Conservation (phyloP, 768 basidiomycete genomes). For the Suillus subalutaceus region DNA sequence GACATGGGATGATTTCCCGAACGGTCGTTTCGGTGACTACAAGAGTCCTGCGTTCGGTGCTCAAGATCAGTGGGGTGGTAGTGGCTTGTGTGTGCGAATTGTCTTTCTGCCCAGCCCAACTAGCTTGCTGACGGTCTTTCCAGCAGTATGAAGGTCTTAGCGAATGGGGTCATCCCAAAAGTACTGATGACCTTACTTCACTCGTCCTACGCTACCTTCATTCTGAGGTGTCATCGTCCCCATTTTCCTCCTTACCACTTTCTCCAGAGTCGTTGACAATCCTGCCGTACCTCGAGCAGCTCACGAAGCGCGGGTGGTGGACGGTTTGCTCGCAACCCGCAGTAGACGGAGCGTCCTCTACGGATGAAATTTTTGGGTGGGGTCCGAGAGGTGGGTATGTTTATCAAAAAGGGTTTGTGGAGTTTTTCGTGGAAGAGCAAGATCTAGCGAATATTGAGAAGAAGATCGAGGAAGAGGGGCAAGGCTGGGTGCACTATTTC, state of each 20-base stretch:
- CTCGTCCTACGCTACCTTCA: slow-evolving; percentile 84
- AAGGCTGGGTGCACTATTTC: slow-evolving; percentile 81
- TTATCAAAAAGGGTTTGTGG: slow-evolving; percentile 97
- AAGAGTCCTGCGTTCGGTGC: slow-evolving; percentile 95
- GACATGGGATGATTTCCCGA: slow-evolving; percentile 96
- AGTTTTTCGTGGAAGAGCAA: slow-evolving; percentile 80
- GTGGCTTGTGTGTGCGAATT: slow-evolving; percentile 54
- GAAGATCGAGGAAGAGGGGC: slow-evolving; percentile 53
- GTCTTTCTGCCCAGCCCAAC: not conserved
- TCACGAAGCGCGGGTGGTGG: slow-evolving; percentile 88
- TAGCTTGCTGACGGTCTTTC: not conserved
- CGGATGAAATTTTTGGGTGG: slow-evolving; percentile 86
- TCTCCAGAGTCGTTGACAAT: slow-evolving; percentile 83
- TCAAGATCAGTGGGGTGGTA: slow-evolving; percentile 77
- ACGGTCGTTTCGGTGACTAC: slow-evolving; percentile 97
- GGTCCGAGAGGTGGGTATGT: slow-evolving; percentile 93
- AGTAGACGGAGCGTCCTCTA: slow-evolving; percentile 76
- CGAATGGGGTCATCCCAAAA: slow-evolving; percentile 74
- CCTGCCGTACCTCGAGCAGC: slow-evolving; percentile 69
- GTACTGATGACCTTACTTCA: slow-evolving; percentile 67
- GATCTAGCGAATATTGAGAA: slow-evolving; percentile 64
- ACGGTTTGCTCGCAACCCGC: slow-evolving; percentile 97
- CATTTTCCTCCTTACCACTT: slow-evolving; percentile 85
- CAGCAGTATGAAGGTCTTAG: slow-evolving; percentile 65
- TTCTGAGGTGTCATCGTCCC: slow-evolving; percentile 73